Evolutionary conservation across 192 early-diverging fungal genomes (phyloP).

Genomic region (Umbelopsis sp.): DNA sequence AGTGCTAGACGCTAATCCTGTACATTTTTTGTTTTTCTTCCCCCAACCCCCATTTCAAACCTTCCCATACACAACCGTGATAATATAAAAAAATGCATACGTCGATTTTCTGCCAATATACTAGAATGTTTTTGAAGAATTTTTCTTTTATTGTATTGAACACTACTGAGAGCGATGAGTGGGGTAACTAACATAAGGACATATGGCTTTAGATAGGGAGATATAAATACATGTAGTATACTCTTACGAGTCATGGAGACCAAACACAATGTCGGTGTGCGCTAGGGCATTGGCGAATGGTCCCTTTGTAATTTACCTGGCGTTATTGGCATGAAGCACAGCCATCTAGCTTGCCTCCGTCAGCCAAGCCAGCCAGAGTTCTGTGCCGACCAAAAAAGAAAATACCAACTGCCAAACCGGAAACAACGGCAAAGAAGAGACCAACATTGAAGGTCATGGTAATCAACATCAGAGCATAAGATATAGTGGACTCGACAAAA

Average conservation of each 20-base stretch:
- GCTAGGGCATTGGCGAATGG: too few species aligned
- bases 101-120: background rate
- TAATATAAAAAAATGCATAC: conserved; percentile 19
- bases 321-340: conserved; percentile 35
- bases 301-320: too few species aligned
- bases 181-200: too few species aligned
- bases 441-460: conserved; percentile 69
- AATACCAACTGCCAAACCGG: conserved; percentile 51
- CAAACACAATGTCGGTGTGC: too few species aligned
- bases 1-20: conserved; percentile 20
- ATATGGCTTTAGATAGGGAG: too few species aligned
- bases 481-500: conserved; percentile 42
- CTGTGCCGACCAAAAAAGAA: conserved; percentile 47
- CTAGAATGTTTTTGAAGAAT: too few species aligned
- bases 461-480: conserved; percentile 61
- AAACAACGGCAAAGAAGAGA: conserved; percentile 57
- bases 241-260: too few species aligned
- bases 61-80: conserved; percentile 16
- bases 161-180: too few species aligned
- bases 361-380: conserved; percentile 3
- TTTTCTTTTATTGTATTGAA: too few species aligned
- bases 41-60: background rate
- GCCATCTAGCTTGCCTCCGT: conserved; percentile 17
- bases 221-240: too few species aligned
- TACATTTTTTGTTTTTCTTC: conserved; percentile 8